phyloP scores from a whole-genome alignment of 164 flowering plant genomes.

The Magnolia kwangsiensis region DNA sequence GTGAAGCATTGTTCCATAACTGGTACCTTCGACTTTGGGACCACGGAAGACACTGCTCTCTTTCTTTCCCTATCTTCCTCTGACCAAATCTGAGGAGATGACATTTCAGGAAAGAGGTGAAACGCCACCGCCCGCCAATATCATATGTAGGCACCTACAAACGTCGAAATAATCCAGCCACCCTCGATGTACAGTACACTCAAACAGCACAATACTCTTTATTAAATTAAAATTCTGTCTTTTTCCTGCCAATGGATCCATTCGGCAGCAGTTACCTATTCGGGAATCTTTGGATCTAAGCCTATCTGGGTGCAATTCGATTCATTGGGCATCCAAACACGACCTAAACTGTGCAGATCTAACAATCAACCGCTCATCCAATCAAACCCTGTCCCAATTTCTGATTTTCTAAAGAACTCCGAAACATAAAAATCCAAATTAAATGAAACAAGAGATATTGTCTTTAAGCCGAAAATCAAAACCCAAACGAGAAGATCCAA shows the following conservation, averaged over 20 bases:
- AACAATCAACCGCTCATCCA: neutral
- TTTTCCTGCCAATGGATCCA: neutral
- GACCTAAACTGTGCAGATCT: neutral
- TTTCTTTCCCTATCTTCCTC: too few species aligned
- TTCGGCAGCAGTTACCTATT: neutral
- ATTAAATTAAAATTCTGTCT: neutral
- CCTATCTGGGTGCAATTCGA: neutral
- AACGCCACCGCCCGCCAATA: neutral
- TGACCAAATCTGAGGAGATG: neutral
- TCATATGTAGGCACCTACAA: neutral
- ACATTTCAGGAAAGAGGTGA: neutral
- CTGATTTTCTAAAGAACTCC: neutral
- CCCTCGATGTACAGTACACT: neutral
- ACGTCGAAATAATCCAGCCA: neutral
- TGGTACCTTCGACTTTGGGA: too few species aligned
- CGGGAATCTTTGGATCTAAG: neutral
- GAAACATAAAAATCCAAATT: neutral
- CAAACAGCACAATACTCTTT: neutral
- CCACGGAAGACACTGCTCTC: neutral
- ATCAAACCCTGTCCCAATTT: neutral
- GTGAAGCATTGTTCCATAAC: too few species aligned
- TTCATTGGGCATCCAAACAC: neutral
- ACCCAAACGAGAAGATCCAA: neutral
- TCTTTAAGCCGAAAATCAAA: neutral
- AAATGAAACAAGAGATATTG: neutral